phyloP scores from a whole-genome alignment of 495 filamentous ascomycete genomes.

The Astrocystis sublimbata region DNA sequence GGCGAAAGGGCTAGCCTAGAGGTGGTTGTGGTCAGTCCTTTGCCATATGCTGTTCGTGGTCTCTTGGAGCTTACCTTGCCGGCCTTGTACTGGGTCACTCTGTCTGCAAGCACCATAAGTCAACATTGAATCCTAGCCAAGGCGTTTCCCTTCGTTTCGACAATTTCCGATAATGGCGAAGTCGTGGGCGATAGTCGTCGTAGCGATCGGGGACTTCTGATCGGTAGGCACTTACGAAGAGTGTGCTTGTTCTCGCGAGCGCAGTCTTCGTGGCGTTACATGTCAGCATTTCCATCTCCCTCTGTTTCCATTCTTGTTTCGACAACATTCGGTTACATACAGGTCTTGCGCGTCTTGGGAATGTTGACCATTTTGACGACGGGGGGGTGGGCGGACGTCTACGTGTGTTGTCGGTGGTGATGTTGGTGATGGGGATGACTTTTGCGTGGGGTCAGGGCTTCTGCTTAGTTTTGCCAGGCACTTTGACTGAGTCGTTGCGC shows the following conservation, averaged over 20 bases:
- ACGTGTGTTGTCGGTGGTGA: constrained; percentile 17
- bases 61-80: constrained; percentile 62
- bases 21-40: constrained; percentile 2
- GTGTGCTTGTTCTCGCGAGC: constrained; percentile 51
- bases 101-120: constrained; percentile 47
- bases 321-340: background rate
- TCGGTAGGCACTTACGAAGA: constrained; percentile 52
- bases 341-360: constrained; percentile 42
- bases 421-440: constrained; percentile 23
- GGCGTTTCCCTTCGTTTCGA: background rate
- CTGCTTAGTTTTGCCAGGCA: constrained; percentile 1
- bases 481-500: constrained; percentile 9
- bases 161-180: background rate
- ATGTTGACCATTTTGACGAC: constrained; percentile 47
- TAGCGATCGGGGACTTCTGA: background rate
- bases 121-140: background rate
- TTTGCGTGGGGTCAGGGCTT: constrained; percentile 20
- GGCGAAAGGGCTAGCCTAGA: constrained; percentile 19
- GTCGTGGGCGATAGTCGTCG: background rate
- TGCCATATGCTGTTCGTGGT: background rate
- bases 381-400: constrained; percentile 21
- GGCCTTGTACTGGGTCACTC: constrained; percentile 96
- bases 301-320: background rate
- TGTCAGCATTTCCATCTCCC: constrained; percentile 2
- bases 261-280: constrained; percentile 12